These are phyloP conservation scores for Ceratocystis alfenasii DNA, from an alignment of 2,329 filamentous ascomycete genomes.

Conservation along the genomic window DNA sequence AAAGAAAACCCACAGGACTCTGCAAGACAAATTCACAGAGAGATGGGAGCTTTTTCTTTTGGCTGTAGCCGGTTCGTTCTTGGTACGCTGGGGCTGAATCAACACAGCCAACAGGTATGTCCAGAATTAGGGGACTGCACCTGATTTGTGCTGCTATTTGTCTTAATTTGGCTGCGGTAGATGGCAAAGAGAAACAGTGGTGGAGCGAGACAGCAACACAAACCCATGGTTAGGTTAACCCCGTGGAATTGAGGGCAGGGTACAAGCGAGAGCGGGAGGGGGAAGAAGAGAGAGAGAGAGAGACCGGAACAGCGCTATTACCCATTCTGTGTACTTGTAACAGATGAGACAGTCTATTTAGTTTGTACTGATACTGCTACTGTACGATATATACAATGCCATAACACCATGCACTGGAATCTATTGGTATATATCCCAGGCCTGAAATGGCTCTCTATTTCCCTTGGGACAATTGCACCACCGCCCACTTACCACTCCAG, in stretches of 20 bases:
- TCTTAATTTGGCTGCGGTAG: no score
- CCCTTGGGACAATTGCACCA: slow-evolving; percentile 59
- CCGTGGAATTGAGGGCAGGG: no score
- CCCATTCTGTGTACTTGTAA: no score
- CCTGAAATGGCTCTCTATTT: slow-evolving; percentile 17
- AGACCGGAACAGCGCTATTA: no score
- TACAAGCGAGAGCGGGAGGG: no score
- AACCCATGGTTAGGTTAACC: no score
- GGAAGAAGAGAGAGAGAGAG: no score
- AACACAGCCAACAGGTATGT: neutral
- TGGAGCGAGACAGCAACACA: no score
- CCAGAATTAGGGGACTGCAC: no score
- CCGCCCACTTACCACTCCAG: slow-evolving; percentile 92
- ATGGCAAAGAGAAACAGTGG: no score
- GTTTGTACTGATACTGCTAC: neutral
- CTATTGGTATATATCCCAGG: neutral
- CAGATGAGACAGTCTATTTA: no score
- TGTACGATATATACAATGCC: neutral
- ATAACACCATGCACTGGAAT: neutral
- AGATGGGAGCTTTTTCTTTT: neutral
- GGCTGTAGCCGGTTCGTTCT: neutral
- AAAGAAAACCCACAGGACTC: neutral
- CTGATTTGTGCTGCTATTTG: no score
- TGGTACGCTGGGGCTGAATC: neutral
- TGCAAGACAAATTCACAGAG: neutral